Evolutionary conservation across 176 grass and related monocot genomes (phyloP), one percentile per base, ranked within the genome.

Genomic region (Oropetium thomaeum): DNA sequence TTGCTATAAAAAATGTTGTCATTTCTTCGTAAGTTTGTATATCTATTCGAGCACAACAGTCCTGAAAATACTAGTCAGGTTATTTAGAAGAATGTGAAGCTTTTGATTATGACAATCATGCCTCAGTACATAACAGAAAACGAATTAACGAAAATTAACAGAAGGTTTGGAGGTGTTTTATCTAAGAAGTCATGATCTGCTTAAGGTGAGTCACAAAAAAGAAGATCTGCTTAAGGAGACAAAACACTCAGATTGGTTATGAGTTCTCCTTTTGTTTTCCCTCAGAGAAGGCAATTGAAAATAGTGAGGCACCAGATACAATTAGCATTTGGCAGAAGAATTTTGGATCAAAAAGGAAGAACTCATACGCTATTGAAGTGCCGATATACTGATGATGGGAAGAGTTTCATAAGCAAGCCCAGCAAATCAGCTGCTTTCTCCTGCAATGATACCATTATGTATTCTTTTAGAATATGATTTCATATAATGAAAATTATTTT

Each of bases 391-490:
- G 73, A 76, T 33, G 73, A 48, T 3, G 73, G 73, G 28, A 76
- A 76, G 40, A 76, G 41, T 76, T 76, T 62, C 28, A 76, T 76
- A 55, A 55, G n/a, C n/a, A 48, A 47, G n/a, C 73, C 58, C 28
- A 76, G 28, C n/a, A 76, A 76, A 62, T 75, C 57, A 47, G 30
- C 19, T 22, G 41, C 73, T 76, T 76, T 62, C 19, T 76, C 73
- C 73, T 76, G 20, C 58, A 76, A 29, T 25, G 19, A 2, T 31
- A 62, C n/a, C 17, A 62, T 14, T 45, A 35, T 62, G 12, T 34
- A 22, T 34, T 47, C 17, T 60, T 62, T n/a, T n/a, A n/a, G n/a
- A n/a, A 33, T 33, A 8, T 17, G 29, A 76, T 29, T 48, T 34
- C 12, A 1, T 17, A 63, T 62, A 1, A 22, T 12, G 16, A 62